A percentile compares a stretch with the other conserved stretches of the same genome.
Conservation (phyloP, 129 eudicot species). For the Escallonia rubra region DNA sequence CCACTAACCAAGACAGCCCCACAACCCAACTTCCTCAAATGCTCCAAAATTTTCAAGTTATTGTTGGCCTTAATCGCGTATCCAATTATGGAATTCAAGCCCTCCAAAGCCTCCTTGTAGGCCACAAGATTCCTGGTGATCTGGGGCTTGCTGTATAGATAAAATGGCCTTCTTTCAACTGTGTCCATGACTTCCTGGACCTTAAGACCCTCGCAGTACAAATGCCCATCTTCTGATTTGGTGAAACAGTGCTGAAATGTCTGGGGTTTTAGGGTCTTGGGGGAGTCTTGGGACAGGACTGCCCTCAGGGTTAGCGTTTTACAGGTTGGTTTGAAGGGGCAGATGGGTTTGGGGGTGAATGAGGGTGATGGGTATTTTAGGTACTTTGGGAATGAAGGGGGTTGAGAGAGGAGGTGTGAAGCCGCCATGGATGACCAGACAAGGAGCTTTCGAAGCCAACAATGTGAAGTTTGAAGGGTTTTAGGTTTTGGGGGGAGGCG, state of each 20-base stretch:
- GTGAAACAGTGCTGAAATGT: slow-evolving; percentile 63
- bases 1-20: slow-evolving; percentile 98
- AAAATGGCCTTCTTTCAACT: slow-evolving; percentile 76
- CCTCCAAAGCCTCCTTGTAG: slow-evolving; percentile 77
- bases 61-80: slow-evolving; percentile 91
- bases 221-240: slow-evolving; percentile 69
- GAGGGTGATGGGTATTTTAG: slow-evolving; percentile 22
- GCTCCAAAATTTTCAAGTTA: slow-evolving; percentile 75
- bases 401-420: slow-evolving; percentile 42
- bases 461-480: background rate
- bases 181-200: slow-evolving; percentile 73
- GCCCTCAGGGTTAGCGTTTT: slow-evolving; percentile 42
- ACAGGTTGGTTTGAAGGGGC: slow-evolving; percentile 35
- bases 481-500: background rate
- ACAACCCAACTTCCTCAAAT: slow-evolving; percentile 69
- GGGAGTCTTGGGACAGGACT: slow-evolving; percentile 35
- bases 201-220: slow-evolving; percentile 70
- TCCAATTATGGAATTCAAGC: slow-evolving; percentile 71
- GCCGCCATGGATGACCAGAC: slow-evolving; percentile 57
- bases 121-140: slow-evolving; percentile 90
- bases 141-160: slow-evolving; percentile 90
- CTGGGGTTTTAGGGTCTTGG: slow-evolving; percentile 33
- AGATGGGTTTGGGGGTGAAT: slow-evolving; percentile 19
- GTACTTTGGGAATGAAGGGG: slow-evolving; percentile 39
- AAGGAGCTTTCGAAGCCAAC: background rate